phyloP scores from a whole-genome alignment of 2,329 filamentous ascomycete species.

The Phyllosticta citribraziliensis region DNA sequence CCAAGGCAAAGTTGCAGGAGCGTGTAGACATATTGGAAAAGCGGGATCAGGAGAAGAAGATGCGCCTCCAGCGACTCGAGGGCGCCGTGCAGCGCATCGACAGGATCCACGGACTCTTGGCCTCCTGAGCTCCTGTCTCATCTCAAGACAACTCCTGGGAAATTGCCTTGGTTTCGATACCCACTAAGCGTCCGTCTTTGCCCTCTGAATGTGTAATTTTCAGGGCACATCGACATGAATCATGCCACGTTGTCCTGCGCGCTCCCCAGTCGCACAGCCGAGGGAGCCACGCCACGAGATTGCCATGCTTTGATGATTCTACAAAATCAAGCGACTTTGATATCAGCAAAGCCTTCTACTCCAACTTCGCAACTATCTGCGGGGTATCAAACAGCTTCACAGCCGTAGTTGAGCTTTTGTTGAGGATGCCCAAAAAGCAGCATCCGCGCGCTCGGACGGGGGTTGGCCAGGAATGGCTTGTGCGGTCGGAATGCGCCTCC shows the following conservation, averaged over 20 bases:
- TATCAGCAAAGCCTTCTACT: too few relatives aligned
- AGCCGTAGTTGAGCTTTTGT: too few relatives aligned
- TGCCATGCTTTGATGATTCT: background rate
- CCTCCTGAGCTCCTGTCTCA: background rate
- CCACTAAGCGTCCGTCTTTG: background rate
- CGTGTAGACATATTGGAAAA: constrained; percentile 58
- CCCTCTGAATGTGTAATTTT: background rate
- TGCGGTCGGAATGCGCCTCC: too few relatives aligned
- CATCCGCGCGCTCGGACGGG: too few relatives aligned
- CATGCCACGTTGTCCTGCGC: background rate
- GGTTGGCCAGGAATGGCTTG: too few relatives aligned
- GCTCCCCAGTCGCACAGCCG: background rate
- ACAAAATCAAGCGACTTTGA: too few relatives aligned
- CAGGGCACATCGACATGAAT: background rate
- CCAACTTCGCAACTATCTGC: too few relatives aligned
- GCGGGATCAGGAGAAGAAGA: constrained; percentile 60
- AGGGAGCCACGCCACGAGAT: background rate
- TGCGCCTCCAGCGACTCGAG: constrained; percentile 60
- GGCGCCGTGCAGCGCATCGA: constrained; percentile 62
- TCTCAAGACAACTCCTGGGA: too few relatives aligned
- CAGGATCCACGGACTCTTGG: constrained; percentile 54
- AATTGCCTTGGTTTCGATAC: background rate
- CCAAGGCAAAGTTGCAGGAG: constrained; percentile 61
- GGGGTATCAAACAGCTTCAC: too few relatives aligned
- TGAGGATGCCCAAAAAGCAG: too few relatives aligned